These are phyloP conservation scores for Clonostachys solani DNA, from an alignment of 2,329 filamentous ascomycete genomes.

Conservation along the genomic window DNA sequence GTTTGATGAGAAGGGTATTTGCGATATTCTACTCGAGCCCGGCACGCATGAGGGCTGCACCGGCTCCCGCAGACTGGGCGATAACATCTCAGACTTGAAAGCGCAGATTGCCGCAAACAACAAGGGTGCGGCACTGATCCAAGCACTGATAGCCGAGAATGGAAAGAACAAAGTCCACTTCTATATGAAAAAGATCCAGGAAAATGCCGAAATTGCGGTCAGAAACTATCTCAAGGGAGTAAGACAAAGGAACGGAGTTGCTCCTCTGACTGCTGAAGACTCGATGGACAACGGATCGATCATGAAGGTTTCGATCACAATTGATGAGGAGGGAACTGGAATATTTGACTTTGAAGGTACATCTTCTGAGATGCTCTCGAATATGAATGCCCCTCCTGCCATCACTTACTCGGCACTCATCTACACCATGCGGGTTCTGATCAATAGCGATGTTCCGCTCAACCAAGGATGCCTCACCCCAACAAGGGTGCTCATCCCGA, in stretches of 20 bases:
- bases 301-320: constrained; percentile 22
- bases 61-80: constrained; percentile 72
- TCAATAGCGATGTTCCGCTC: constrained; percentile 27
- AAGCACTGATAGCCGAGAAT: constrained; percentile 67
- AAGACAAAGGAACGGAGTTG: constrained; percentile 36
- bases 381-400: constrained; percentile 27
- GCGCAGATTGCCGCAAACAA: constrained; percentile 85
- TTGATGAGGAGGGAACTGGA: constrained; percentile 21
- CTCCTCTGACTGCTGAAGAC: constrained; percentile 18
- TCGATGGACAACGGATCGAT: constrained; percentile 30
- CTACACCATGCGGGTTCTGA: constrained; percentile 27
- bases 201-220: constrained; percentile 29
- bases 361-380: constrained; percentile 23
- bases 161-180: constrained; percentile 68
- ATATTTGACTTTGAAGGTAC: constrained; percentile 29
- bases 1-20: constrained; percentile 76
- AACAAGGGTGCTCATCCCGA: constrained; percentile 23
- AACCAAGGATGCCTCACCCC: constrained; percentile 31
- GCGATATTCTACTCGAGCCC: constrained; percentile 69
- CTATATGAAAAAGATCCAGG: constrained; percentile 34
- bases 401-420: constrained; percentile 32
- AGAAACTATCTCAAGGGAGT: constrained; percentile 6
- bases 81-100: constrained; percentile 84
- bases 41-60: constrained; percentile 71
- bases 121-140: constrained; percentile 77